phyloP scores from a whole-genome alignment of 2,329 filamentous ascomycete genomes.

The Ophiognomonia clavigignenti-juglandacearum region DNA sequence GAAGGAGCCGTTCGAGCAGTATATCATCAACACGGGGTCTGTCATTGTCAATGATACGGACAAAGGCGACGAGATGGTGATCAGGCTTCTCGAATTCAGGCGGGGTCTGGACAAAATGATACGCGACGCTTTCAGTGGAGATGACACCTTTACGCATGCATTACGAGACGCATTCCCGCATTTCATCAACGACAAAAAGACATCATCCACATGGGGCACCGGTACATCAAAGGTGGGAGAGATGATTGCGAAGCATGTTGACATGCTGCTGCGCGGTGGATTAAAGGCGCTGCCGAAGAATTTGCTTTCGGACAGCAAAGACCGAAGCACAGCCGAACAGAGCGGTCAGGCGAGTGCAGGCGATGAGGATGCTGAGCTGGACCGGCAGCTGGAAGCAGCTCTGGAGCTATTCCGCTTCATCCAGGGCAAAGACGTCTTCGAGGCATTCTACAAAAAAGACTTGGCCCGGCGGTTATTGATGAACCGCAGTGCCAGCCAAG shows the following conservation, averaged over 20 bases:
- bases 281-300: constrained; percentile 74
- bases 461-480: constrained; percentile 84
- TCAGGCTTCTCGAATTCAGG: constrained; percentile 76
- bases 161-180: constrained; percentile 80
- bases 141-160: constrained; percentile 71
- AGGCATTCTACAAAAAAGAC: constrained; percentile 99
- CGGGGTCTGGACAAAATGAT: constrained; percentile 72
- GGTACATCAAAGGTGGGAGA: constrained; percentile 93
- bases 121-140: constrained; percentile 68
- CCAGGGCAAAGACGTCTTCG: constrained; percentile 94
- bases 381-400: constrained; percentile 86
- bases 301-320: constrained; percentile 57
- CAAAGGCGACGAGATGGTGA: constrained; percentile 78
- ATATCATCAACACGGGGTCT: constrained; percentile 72
- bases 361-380: constrained; percentile 89
- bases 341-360: constrained; percentile 62
- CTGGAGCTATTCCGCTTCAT: constrained; percentile 96
- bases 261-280: constrained; percentile 80
- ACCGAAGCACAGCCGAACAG: constrained; percentile 52
- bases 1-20: constrained; percentile 68
- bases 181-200: constrained; percentile 89
- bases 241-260: constrained; percentile 98
- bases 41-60: constrained; percentile 75
- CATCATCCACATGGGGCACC: constrained; percentile 66
- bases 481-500: constrained; percentile 86